phyloP scores from a whole-genome alignment of 2,329 filamentous ascomycete species.

The Trichoderma aggressivum region DNA sequence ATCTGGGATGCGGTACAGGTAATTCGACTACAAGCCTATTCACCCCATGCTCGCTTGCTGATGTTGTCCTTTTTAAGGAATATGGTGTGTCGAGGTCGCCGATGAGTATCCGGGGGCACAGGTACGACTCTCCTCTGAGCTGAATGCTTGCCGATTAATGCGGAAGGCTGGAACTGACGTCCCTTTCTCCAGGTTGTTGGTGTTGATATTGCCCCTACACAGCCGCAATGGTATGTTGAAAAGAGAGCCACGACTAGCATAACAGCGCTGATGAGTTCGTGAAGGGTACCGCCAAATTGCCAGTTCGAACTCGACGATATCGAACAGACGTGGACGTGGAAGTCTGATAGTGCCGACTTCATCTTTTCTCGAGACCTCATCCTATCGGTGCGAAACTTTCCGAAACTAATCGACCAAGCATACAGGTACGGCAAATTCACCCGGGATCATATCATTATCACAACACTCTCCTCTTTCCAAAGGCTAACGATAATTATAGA shows the following conservation, averaged over 20 bases:
- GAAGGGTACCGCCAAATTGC: constrained; percentile 36
- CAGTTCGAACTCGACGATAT: constrained; percentile 38
- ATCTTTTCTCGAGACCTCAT: constrained; percentile 33
- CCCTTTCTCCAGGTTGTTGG: constrained; percentile 23
- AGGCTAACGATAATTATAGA: background rate
- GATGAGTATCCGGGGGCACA: constrained; percentile 31
- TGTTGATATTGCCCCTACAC: constrained; percentile 27
- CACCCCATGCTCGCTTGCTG: background rate
- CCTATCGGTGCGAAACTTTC: constrained; percentile 31
- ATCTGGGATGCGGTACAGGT: constrained; percentile 28
- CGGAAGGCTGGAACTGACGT: background rate
- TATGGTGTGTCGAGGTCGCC: constrained; percentile 38
- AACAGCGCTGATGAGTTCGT: background rate
- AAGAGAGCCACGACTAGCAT: background rate
- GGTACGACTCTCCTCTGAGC: constrained; percentile 6
- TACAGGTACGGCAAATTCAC: constrained; percentile 29
- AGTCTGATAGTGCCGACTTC: constrained; percentile 35
- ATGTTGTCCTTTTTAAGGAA: constrained; percentile 21
- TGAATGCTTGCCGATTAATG: background rate
- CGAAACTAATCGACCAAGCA: constrained; percentile 32
- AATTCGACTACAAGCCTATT: background rate
- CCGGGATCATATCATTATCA: too few species aligned
- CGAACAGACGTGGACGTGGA: constrained; percentile 36
- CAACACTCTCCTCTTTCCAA: background rate
- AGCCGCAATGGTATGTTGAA: constrained; percentile 24